Evolutionary conservation across 495 filamentous ascomycete species (phyloP), one percentile per base, ranked within the genome.

Genomic region (Aspergillus homomorphus): DNA sequence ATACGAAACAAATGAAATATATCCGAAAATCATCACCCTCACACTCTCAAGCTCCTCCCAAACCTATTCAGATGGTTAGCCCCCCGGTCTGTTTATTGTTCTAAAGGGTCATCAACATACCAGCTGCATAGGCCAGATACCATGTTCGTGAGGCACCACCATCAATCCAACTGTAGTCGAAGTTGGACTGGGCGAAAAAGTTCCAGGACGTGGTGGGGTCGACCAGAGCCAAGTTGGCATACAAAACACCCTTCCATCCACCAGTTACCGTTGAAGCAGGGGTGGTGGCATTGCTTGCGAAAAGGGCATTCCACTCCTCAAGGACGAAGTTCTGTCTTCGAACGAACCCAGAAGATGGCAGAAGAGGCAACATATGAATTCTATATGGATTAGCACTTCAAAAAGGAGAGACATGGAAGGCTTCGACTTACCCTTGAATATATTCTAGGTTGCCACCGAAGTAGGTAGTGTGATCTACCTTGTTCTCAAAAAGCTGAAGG

Each of bases 291-390:
- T 71, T 68, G n/a, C 62, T 51, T 4, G 72, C 67, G 60, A 97
- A 97, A 63, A 87, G 91, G 15, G 79, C 80, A 24, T 87, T 75
- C 94, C 95, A 98, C 72, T 98, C 94, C 71, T 96, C 81, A 19
- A 69, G 68, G 3, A 95, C 90, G 62, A 96, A 97, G 0, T 73
- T 72, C n/a, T 67, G 63, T 1, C 78, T 78, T 18, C 95, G 85
- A 3, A 85, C 87, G 54, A 88, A 84, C 18, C 86, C 74, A 0
- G 85, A 86, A 55, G 78, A 79, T 1, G 94, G 90, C 33, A 89
- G 80, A 49, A 96, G 78, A 1, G 95, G 94, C 41, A 98, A 74
- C 94, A 98, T 98, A 76, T 98, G 94, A 57, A 98, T 98, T 52
- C 89, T 78, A 30, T 9, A 26, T 23, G 18, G 24, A 3, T 10